Base-by-base conservation (phyloP, 495 filamentous ascomycete species). In the Filosporella fistucella region DNA sequence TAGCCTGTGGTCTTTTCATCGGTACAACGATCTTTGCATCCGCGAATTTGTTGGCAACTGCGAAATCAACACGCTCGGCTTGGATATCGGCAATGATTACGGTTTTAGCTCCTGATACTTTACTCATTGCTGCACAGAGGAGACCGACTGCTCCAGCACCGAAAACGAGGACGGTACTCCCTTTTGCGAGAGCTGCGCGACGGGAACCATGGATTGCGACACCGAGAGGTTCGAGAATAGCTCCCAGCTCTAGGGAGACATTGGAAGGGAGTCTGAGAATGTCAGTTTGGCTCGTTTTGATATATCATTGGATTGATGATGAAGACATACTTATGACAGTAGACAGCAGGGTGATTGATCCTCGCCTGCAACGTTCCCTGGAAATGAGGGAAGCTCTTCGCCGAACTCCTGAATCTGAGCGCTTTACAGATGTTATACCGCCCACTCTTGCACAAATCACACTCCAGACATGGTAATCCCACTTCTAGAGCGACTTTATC, bases 381-480 rank as follows among this genome's bases (percentile, higher is more conserved):
- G 17, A 80, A 74, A 55, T 94, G 88, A 3, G 87, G 86, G 63
- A 82, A 84, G 23, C 70, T 64, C 67, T 90, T 91, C 13, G 88
- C 89, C 37, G 82, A 87, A 59, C 80, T 84, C 37, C 87, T 72
- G 66, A 95, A 95, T 39, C 69, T 71, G 78, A 95, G 84, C 9
- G 67, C 63, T n/a, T 73, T 70, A 72, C 89, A 95, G 68, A 95
- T 86, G 64, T 94, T 95, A 63, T 94, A 93, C 42, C 88, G 73
- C 21, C 84, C 85, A 35, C 71, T 69, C 16, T 55, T 54, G 62
- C 88, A 94, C 18, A 83, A 66, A 7, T 73, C 68, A 62, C 88
- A 94, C 35, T 69, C 55, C 21, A 74, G 74, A 59, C 88, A 94
- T n/a, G 87, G 86, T 8, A 88, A 65, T n/a, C 86, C 86, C 57